phyloP scores from a whole-genome alignment of 1,139 yeast species.

The Sugiyamaella japonica region DNA sequence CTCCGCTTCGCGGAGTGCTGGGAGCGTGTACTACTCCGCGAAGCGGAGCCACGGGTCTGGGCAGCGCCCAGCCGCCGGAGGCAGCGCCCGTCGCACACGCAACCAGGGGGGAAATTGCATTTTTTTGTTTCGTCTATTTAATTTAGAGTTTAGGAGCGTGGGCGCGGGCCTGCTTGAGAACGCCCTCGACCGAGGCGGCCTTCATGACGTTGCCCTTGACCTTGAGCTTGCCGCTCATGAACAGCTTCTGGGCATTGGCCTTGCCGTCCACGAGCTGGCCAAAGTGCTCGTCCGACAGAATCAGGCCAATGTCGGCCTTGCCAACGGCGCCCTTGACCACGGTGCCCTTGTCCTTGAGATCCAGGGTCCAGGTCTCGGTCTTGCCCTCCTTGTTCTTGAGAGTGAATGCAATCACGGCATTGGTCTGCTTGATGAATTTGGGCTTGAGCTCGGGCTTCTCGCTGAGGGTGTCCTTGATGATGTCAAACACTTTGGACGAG shows the following conservation, averaged over 20 bases:
- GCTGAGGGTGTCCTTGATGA: slow-evolving; percentile 37
- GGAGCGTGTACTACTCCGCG: neutral
- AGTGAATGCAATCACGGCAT: slow-evolving; percentile 66
- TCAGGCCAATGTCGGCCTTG: slow-evolving; percentile 66
- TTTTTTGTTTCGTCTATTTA: neutral
- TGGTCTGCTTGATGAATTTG: slow-evolving; percentile 48
- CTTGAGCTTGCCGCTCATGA: slow-evolving; percentile 81
- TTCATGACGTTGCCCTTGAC: slow-evolving; percentile 89
- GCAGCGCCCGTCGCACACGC: neutral
- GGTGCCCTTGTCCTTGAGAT: slow-evolving; percentile 64
- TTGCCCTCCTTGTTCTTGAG: slow-evolving; percentile 68
- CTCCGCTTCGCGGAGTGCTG: neutral
- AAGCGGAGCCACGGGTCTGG: slow-evolving; percentile 1
- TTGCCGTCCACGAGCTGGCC: slow-evolving; percentile 72
- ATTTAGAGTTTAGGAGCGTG: slow-evolving; percentile 48
- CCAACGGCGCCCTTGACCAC: slow-evolving; percentile 50
- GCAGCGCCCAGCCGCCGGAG: slow-evolving; percentile 7
- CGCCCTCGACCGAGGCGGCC: slow-evolving; percentile 74
- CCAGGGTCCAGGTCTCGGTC: slow-evolving; percentile 68
- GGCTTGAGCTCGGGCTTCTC: slow-evolving; percentile 37
- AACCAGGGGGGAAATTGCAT: neutral
- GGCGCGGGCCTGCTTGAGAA: slow-evolving; percentile 62
- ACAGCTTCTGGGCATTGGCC: slow-evolving; percentile 81
- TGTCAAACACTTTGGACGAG: slow-evolving; percentile 44
- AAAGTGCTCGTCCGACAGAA: slow-evolving; percentile 59